phyloP scores from a whole-genome alignment of 257 asterid genomes.

The Ehretia macrophylla region DNA sequence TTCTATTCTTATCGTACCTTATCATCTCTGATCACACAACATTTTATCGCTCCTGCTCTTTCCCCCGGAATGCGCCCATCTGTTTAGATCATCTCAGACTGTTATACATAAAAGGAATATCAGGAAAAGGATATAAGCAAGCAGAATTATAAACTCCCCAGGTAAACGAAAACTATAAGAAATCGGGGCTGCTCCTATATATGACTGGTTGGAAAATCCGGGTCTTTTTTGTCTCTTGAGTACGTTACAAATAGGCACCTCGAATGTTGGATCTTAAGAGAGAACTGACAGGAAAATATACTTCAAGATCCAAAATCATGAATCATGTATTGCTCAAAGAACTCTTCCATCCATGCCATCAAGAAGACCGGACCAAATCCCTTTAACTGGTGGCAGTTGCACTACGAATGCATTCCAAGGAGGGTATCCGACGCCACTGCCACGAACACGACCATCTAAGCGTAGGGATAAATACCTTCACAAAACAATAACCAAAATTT shows the following conservation, averaged over 20 bases:
- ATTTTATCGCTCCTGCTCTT: not conserved
- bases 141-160: not conserved
- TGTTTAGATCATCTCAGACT: not conserved
- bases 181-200: no score
- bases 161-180: not conserved
- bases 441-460: slow-evolving; percentile 92
- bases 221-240: no score
- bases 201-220: no score
- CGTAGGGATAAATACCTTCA: slow-evolving; percentile 85
- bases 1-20: not conserved
- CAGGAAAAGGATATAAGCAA: not conserved
- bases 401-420: slow-evolving; percentile 91
- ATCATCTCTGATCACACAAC: not conserved
- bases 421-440: slow-evolving; percentile 95
- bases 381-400: slow-evolving; percentile 86
- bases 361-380: slow-evolving; percentile 89
- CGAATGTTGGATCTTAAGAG: no score
- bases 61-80: not conserved
- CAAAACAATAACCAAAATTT: slow-evolving; percentile 11
- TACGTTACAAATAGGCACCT: no score
- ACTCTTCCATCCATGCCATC: slow-evolving; percentile 99
- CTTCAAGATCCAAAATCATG: not conserved
- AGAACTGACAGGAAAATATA: no score
- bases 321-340: slow-evolving; percentile 19
- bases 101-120: no score